phyloP scores from a whole-genome alignment of 139 green algal species.

The Zygnema cylindricum region DNA sequence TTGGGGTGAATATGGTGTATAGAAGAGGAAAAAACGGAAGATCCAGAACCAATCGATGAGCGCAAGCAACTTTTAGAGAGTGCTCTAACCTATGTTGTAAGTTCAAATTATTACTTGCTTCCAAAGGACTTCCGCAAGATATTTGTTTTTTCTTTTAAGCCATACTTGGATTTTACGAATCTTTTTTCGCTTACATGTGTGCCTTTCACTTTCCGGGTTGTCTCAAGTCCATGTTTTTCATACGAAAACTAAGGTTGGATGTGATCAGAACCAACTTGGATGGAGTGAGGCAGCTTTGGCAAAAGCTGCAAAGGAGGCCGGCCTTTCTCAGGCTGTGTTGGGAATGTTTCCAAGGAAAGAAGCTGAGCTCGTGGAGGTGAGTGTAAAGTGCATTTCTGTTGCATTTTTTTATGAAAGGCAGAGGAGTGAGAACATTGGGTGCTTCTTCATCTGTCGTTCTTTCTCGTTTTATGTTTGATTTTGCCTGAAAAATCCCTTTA shows the following conservation, averaged over 20 bases:
- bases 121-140: background rate
- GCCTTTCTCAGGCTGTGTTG: slow-evolving; percentile 27
- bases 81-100: background rate
- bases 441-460: too few species aligned
- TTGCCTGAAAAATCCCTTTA: too few species aligned
- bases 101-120: background rate
- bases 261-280: slow-evolving; percentile 14
- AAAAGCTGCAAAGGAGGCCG: background rate
- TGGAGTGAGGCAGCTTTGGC: slow-evolving; percentile 36
- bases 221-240: background rate
- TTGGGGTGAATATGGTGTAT: background rate
- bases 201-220: background rate
- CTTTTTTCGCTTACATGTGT: background rate
- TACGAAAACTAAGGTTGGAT: background rate
- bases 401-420: too few species aligned
- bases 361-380: slow-evolving; percentile 48
- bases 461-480: too few species aligned
- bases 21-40: background rate
- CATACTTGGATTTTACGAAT: background rate
- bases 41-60: background rate
- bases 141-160: background rate
- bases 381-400: background rate
- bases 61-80: background rate
- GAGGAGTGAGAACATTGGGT: too few species aligned
- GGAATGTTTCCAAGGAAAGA: slow-evolving; percentile 35